Conservation (phyloP, 495 filamentous ascomycete species). For the Aspergillus asperescens region DNA sequence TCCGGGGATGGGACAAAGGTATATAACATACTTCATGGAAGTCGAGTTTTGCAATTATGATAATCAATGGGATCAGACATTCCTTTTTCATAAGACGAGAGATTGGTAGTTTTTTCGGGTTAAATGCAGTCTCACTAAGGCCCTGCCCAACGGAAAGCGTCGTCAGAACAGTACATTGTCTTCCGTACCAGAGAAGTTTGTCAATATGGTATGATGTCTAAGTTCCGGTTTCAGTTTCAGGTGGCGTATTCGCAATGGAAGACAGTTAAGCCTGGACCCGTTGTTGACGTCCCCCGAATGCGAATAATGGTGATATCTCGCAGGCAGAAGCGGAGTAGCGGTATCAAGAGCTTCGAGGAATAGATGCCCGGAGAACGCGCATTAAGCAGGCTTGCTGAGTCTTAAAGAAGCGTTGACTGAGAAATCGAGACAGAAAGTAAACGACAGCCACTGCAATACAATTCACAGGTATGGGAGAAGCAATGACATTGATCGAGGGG, state of each 20-base stretch:
- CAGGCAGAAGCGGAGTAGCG: neutral
- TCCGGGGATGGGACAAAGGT: neutral
- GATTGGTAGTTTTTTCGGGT: neutral
- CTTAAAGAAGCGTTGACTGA: neutral
- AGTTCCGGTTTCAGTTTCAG: neutral
- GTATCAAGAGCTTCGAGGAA: neutral
- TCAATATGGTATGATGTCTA: neutral
- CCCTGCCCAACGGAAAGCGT: neutral
- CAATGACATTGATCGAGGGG: conserved; percentile 1
- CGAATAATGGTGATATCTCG: neutral
- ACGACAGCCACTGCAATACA: neutral
- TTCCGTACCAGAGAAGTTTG: neutral
- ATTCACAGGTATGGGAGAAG: neutral
- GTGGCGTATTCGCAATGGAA: neutral
- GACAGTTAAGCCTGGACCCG: neutral
- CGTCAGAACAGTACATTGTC: conserved; percentile 2
- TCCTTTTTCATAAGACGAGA: neutral
- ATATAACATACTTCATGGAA: conserved; percentile 10
- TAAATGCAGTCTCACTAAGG: neutral
- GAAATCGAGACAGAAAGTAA: neutral
- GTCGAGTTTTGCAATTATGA: neutral
- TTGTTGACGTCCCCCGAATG: neutral
- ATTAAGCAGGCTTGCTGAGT: neutral
- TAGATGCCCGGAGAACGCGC: neutral
- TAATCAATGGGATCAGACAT: neutral